Percentiles rank a stretch among this genome's conserved stretches.
Conservation (phyloP, 352 stramenopile species). For the Pythium grandisporangium region DNA sequence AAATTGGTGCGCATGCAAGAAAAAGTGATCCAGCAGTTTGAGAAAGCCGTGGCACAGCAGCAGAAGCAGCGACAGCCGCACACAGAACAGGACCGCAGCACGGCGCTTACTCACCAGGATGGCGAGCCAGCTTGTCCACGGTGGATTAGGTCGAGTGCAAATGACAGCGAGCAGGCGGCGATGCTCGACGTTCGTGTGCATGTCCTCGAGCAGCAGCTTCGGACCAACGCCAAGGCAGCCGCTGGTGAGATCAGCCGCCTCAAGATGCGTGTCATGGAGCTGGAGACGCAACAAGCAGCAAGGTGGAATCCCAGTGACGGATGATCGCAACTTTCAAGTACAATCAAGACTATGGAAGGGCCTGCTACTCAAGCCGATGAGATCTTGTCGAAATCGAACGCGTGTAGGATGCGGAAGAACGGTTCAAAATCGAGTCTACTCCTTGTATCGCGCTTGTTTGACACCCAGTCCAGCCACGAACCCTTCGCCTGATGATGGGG, state of each 20-base stretch:
- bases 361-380: too few species aligned
- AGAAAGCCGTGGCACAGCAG: constrained; percentile 29
- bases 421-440: constrained; percentile 8
- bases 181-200: constrained; percentile 38
- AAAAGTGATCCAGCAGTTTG: constrained; percentile 71
- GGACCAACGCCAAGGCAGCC: constrained; percentile 46
- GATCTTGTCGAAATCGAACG: too few species aligned
- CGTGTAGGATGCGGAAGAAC: too few species aligned
- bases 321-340: too few species aligned
- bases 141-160: too few species aligned
- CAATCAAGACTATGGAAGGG: too few species aligned
- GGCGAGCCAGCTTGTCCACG: too few species aligned
- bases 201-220: constrained; percentile 61
- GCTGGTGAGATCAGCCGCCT: constrained; percentile 46
- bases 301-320: too few species aligned
- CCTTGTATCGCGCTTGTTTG: constrained; percentile 64
- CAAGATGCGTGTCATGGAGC: constrained; percentile 54
- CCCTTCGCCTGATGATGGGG: constrained; percentile 68
- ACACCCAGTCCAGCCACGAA: constrained; percentile 75
- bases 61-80: not conserved
- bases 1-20: constrained; percentile 67
- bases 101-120: too few species aligned
- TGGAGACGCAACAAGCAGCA: constrained; percentile 36
- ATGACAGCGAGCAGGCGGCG: too few species aligned
- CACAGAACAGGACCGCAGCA: too few species aligned